These are phyloP conservation scores for Exophiala calicioides DNA, from an alignment of 2,329 filamentous ascomycete species.

Conservation along the genomic window DNA sequence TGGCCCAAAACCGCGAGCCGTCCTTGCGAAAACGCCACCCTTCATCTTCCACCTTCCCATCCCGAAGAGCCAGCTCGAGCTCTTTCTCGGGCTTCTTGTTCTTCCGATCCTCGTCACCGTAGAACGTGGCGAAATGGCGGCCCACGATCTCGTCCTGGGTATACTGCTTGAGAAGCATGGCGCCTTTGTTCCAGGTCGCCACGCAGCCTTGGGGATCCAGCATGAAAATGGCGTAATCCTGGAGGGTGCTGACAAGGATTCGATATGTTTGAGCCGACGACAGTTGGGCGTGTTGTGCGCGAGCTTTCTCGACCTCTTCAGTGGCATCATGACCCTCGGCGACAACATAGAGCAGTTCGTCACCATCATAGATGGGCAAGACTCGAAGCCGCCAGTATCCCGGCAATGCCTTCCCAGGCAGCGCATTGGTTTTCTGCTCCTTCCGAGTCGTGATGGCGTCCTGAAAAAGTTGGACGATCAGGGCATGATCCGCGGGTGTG, in stretches of 20 bases:
- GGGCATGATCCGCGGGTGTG: constrained; percentile 39
- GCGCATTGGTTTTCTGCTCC: constrained; percentile 39
- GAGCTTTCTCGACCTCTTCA: constrained; percentile 31
- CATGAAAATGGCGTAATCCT: constrained; percentile 65
- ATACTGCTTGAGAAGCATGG: constrained; percentile 59
- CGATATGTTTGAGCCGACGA: constrained; percentile 59
- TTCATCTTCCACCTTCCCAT: constrained; percentile 60
- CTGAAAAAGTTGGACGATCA: constrained; percentile 40
- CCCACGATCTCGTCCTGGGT: constrained; percentile 57
- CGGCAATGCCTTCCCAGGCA: constrained; percentile 30
- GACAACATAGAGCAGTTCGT: constrained; percentile 43
- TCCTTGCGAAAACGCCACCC: constrained; percentile 62
- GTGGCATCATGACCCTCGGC: constrained; percentile 46
- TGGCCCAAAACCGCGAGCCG: constrained; percentile 62
- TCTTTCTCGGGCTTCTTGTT: constrained; percentile 55
- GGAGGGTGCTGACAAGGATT: constrained; percentile 62
- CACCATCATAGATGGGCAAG: constrained; percentile 46
- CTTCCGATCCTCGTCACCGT: constrained; percentile 53
- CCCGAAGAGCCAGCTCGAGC: constrained; percentile 54
- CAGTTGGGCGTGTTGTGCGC: constrained; percentile 44
- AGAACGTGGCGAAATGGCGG: constrained; percentile 60
- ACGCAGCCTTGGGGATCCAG: constrained; percentile 58
- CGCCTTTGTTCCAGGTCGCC: constrained; percentile 60
- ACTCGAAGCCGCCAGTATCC: constrained; percentile 41
- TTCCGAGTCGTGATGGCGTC: constrained; percentile 40